phyloP scores from a whole-genome alignment of 176 grass and related monocot species.

The Rhynchospora breviuscula region DNA sequence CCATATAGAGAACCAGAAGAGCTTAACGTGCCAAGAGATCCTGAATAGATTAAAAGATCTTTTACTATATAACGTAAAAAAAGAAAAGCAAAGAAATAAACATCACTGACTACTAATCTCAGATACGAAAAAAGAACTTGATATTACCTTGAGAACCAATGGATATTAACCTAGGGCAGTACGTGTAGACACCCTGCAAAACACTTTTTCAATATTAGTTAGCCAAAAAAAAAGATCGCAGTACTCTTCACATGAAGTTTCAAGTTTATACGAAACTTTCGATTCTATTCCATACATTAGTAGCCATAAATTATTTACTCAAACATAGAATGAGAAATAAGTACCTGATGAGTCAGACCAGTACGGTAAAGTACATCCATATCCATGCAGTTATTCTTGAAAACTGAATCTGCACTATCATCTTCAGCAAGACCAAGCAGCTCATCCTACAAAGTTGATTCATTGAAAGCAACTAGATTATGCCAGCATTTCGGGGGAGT shows the following conservation, averaged over 20 bases:
- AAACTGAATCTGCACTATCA: constrained; percentile 41
- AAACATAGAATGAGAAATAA: background rate
- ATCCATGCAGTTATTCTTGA: constrained; percentile 45
- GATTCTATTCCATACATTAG: background rate
- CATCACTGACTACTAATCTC: background rate
- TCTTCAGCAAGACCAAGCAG: constrained; percentile 74
- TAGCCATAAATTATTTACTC: background rate
- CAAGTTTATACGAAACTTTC: background rate
- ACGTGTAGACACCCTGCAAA: constrained; percentile 61
- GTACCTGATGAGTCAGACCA: constrained; percentile 76
- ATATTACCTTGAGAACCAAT: constrained; percentile 66
- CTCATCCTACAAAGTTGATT: constrained; percentile 60
- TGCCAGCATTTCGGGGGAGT: background rate
- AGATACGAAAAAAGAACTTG: background rate
- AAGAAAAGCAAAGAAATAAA: background rate
- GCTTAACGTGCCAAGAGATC: constrained; percentile 42
- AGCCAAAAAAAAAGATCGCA: background rate
- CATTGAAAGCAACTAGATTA: background rate
- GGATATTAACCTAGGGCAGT: constrained; percentile 75
- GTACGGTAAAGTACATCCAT: constrained; percentile 79
- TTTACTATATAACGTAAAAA: background rate
- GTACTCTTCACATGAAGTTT: background rate
- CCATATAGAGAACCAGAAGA: constrained; percentile 27
- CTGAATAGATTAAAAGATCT: constrained; percentile 26
- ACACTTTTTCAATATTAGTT: background rate